Base-by-base conservation (phyloP, 2,329 filamentous ascomycete genomes). In the Penicillium sp. region DNA sequence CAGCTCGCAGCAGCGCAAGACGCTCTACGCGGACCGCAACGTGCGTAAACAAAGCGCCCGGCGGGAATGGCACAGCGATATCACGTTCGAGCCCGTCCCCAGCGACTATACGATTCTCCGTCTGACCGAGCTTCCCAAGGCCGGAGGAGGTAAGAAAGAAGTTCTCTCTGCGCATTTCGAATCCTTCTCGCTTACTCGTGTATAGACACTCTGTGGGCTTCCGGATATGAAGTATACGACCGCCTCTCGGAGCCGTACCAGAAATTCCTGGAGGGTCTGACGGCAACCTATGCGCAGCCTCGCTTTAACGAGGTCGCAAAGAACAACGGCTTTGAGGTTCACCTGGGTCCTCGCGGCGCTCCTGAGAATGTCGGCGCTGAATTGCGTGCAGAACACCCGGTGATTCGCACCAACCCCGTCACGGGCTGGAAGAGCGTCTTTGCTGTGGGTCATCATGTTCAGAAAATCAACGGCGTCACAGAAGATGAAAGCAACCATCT, bases 291-390 rank as follows among this genome's bases (percentile, higher is more conserved):
- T 28, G 48, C 56, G 7, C 56, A 63, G 27, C 61, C 60, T 0
- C 41, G 39, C 13, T 67, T 64, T 32, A 56, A 59, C 27, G 43
- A 58, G n/a, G 43, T 52, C 5, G 60, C 64, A n/a, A 51, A 58
- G 23, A 45, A 57, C 2, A 58, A 61, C 18, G 51, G 54, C 14
- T 58, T 63, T 17, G 44, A 58, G 11, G 43, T 69, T 6, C 59
- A 57, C 29, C 47, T 48, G 3, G 57, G 50, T 1, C 53, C 56
- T 3, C 54, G 60, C 6, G 80, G 80, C 1, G 75, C 75, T 1
- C 78, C 78, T 1, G 65, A 79, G 41, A 83, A 83, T 50, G 64
- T 76, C 14, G 79, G 79, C 28, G 62, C 63, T 3, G 68, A 71
- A 16, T 67, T 83, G 23, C 61, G 58, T 27, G 72, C 78, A 0